Base-by-base conservation (phyloP, 805 yeast genomes). In the Yarrowia sp. region DNA sequence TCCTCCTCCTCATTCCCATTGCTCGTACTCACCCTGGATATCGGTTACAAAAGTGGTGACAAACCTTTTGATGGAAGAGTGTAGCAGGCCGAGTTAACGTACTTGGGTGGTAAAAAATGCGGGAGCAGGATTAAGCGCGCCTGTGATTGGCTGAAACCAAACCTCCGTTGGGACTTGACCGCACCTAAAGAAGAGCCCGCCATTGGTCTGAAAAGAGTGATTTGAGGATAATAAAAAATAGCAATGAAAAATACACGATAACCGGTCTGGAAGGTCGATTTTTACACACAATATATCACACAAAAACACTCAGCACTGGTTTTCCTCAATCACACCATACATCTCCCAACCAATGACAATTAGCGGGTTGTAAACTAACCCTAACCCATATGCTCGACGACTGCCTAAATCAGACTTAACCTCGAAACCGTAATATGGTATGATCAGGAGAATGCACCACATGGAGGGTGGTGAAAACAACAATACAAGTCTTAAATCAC, bases 21-120 rank as follows among this genome's bases (percentile, higher is more conserved):
- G 22, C 13, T 10, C 60, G 8, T 55, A 55, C 61, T 55, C 61
- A 55, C 61, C 61, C 61, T 55, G 47, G 61, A 55, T 28, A 55
- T 55, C 61, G 61, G 58, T 55, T 55, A 55, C 61, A 55, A 55
- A 55, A 55, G 61, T 55, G 61, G 61, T 55, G 61, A 55, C 61
- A 55, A 55, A 55, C 61, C 61, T 55, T 51, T 55, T 55, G 61
- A 55, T 55, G 61, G 61, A 55, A 55, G 61, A 55, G 61, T 55
- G 61, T 55, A 55, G 47, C 47, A 41, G 61, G 36, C 61, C 47
- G 61, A 55, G 61, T 55, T 55, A 35, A 55, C 47, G 47, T 15
- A 55, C 61, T 41, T 39, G 61, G 61, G 61, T 55, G 61, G 61
- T 55, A 55, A 55, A 55, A 55, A 55, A 55, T 28, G 61, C 45